Base-by-base conservation (phyloP, 2,329 filamentous ascomycete genomes). In the Diaporthe sp. region DNA sequence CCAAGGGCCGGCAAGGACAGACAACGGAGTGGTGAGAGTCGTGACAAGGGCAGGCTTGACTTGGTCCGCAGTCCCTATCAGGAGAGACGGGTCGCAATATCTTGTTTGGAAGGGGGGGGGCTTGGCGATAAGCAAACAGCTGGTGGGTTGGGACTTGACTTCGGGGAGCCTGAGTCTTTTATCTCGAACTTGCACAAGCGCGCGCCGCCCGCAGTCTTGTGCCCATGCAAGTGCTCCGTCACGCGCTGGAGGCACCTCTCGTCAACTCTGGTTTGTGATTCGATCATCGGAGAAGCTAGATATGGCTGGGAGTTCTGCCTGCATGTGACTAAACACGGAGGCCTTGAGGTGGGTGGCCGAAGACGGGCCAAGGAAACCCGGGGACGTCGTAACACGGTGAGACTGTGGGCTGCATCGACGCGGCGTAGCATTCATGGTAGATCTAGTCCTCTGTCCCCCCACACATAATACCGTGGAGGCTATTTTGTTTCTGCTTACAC, bases 161-260 rank as follows among this genome's bases (percentile, higher is more conserved):
- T 27, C 27, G 63, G 63, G 61, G 47, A 39, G 44, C 32, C 22
- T 6, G 32, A 37, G 63, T 39, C 63, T 51, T 68, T 68, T 68
- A 68, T 68, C 63, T 39, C 30, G 63, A 37, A 53, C 63, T 13
- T 30, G 47, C 15, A 27, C 44, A 8, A 27, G 61, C n/a, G 61
- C 27, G 27, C 42, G 15, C 6, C 15, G 61, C 39, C 39, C 39
- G 44, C 42, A 44, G 61, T 25, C 27, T 32, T 51, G 42, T 51
- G 30, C 42, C 27, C n/a, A 66, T 51, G 44, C 37, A 68, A 10
- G 30, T 27, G n/a, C 53, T 47, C 63, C 15, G 63, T 68, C 47
- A 68, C 47, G 63, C 30, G 63, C n/a, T 68, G 22, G 63, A 53
- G n/a, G 47, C 47, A 68, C 63, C 15, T 51, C 63, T 68, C 63